phyloP scores from a whole-genome alignment of 2,329 filamentous ascomycete species.

The Escovopsis weberi region DNA sequence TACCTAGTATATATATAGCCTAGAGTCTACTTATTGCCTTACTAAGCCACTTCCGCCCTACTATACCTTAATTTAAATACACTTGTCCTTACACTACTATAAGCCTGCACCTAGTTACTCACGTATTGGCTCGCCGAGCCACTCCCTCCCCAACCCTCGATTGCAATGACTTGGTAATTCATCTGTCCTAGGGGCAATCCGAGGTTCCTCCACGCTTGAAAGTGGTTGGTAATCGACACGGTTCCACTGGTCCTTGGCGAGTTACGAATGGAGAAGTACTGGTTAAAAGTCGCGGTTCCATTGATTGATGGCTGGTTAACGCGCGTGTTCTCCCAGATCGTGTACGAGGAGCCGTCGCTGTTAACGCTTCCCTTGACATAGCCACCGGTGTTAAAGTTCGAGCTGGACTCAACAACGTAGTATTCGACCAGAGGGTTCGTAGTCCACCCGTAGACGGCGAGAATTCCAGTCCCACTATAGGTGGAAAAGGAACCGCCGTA shows the following conservation, averaged over 20 bases:
- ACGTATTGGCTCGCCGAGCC: constrained; percentile 34
- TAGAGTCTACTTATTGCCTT: too few species aligned
- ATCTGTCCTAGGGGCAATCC: constrained; percentile 33
- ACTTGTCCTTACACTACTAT: too few species aligned
- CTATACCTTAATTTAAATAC: too few species aligned
- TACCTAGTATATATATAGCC: too few species aligned
- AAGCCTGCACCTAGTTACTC: constrained; percentile 23
- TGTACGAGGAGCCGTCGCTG: constrained; percentile 23
- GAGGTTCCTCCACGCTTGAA: constrained; percentile 28
- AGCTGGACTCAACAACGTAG: constrained; percentile 24
- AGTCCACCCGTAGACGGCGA: constrained; percentile 26
- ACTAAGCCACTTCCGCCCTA: too few species aligned
- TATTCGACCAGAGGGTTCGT: constrained; percentile 21
- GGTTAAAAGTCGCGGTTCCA: constrained; percentile 35
- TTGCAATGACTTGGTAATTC: constrained; percentile 41
- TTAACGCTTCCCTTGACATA: constrained; percentile 20
- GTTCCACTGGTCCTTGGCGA: constrained; percentile 11
- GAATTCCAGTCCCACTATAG: constrained; percentile 19
- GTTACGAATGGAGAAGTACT: constrained; percentile 20
- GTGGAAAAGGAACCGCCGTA: constrained; percentile 3
- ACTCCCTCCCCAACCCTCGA: constrained; percentile 37
- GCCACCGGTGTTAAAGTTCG: constrained; percentile 20
- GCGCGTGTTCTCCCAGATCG: constrained; percentile 21
- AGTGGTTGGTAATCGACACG: constrained; percentile 35
- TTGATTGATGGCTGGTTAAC: constrained; percentile 32